These are phyloP conservation scores for Setaria italica DNA, from an alignment of 202 grass and related monocot genomes.

Conservation along the genomic window DNA sequence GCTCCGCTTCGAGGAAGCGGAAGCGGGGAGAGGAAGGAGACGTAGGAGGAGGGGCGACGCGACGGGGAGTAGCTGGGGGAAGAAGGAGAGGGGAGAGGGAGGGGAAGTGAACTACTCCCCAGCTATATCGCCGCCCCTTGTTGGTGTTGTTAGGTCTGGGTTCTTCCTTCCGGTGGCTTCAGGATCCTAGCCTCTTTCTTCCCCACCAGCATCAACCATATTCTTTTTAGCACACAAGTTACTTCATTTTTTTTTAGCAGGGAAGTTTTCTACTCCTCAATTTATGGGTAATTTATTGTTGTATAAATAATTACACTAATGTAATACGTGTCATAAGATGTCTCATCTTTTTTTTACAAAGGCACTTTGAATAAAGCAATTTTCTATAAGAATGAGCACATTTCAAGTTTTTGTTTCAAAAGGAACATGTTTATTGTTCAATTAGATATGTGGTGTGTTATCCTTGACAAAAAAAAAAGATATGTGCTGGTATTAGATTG, in stretches of 20 bases:
- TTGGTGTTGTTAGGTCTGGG: slow-evolving; percentile 24
- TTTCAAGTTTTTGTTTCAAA: background rate
- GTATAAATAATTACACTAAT: background rate
- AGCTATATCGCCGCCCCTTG: slow-evolving; percentile 5
- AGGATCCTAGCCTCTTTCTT: slow-evolving; percentile 1
- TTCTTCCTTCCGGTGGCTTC: slow-evolving; percentile 37
- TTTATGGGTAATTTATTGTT: background rate
- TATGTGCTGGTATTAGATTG: background rate
- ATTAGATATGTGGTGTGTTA: background rate
- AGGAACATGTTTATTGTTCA: background rate
- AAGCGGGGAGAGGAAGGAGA: slow-evolving; percentile 39
- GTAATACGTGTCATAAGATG: background rate
- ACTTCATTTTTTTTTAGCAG: background rate
- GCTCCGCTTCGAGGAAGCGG: slow-evolving; percentile 20
- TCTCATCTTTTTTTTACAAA: background rate
- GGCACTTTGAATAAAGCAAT: background rate
- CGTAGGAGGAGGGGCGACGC: slow-evolving; percentile 9
- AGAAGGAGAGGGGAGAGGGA: background rate
- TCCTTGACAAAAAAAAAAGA: background rate
- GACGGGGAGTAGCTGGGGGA: background rate
- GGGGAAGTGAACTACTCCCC: slow-evolving; percentile 43
- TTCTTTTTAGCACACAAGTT: background rate
- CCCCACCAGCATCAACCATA: background rate
- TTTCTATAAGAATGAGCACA: background rate
- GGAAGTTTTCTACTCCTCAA: background rate